Evolutionary conservation across 805 yeast genomes (phyloP), one percentile per base, ranked within the genome.

Genomic region (Candida cerambycidarum): DNA sequence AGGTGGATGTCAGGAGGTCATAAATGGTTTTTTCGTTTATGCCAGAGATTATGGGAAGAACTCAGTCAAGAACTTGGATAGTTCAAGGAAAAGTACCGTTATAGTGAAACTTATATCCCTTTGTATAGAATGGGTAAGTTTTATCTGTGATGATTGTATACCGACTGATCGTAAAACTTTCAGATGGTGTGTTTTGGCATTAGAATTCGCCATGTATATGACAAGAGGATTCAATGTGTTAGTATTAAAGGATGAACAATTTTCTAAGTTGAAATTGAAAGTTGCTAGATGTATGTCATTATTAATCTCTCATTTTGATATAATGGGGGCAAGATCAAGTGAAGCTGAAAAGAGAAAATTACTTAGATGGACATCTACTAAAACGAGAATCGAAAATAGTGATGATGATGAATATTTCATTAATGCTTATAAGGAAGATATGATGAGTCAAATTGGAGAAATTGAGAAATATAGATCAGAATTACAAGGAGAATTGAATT

Each of bases 221-320:
- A 89, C 97, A 0, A 76, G 84, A 39, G 97, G 97, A 1, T 85
- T 85, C 58, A 90, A 92, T 56, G 89, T 93, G 31, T 67, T 92
- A 40, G 85, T 90, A 0, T 69, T 93, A 43, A 81, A 79, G 44
- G 86, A 87, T 48, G 86, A 79, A 18, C 89, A 88, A 55, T 93
- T 90, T 57, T 67, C 76, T 44, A 64, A 73, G 29, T 67, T 93
- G 50, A 82, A 89, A 53, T 74, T 79, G 39, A 89, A 88, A 57
- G 96, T 93, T 35, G 95, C 97, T 1, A 86, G 95, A 1, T 89
- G 97, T 64, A 88, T 93, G 89, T 83, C 97, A 1, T 69, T 93
- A 39, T 71, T 93, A 46, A 92, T 93, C 48, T 88, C 97, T 0
- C 98, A 93, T 65, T 93, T 93, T 57, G 99, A 93, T 65, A 89